Evolutionary conservation across 1,139 yeast species (phyloP).

Genomic region (Kodamaea anthophila): DNA sequence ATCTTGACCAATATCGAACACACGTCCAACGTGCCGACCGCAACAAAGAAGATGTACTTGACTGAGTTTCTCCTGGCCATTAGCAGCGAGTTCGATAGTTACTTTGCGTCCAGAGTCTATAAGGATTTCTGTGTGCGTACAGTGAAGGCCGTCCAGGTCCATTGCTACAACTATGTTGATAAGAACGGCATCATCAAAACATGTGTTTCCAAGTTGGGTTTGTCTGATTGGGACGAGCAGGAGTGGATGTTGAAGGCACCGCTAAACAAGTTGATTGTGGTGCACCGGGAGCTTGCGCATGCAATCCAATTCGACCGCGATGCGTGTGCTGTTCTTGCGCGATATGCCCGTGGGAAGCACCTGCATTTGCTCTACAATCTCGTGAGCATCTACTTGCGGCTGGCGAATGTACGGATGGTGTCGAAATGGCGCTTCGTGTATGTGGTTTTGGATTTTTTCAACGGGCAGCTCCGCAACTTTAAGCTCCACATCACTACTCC

Average conservation of each 20-base stretch:
- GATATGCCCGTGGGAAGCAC: slow-evolving; percentile 19
- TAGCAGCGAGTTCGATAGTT: slow-evolving; percentile 23
- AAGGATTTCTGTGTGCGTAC: slow-evolving; percentile 26
- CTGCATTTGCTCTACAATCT: slow-evolving; percentile 25
- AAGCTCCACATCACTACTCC: slow-evolving; percentile 16
- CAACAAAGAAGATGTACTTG: slow-evolving; percentile 15
- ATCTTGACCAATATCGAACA: slow-evolving; percentile 18
- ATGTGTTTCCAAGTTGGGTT: slow-evolving; percentile 27
- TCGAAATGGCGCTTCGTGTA: slow-evolving; percentile 28
- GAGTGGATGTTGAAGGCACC: slow-evolving; percentile 22
- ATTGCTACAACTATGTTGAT: slow-evolving; percentile 14
- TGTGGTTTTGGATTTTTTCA: slow-evolving; percentile 19
- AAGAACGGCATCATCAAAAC: slow-evolving; percentile 14
- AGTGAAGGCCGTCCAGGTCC: slow-evolving; percentile 20
- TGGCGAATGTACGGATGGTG: slow-evolving; percentile 14
- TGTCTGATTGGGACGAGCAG: slow-evolving; percentile 20
- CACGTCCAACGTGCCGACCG: slow-evolving; percentile 9
- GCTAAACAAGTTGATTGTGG: slow-evolving; percentile 17
- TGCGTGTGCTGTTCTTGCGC: slow-evolving; percentile 15
- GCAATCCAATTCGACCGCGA: slow-evolving; percentile 20
- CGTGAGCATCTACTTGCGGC: slow-evolving; percentile 24
- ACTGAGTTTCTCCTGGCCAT: slow-evolving; percentile 21
- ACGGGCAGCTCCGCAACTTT: slow-evolving; percentile 12
- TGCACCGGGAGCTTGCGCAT: slow-evolving; percentile 25
- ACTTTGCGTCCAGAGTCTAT: slow-evolving; percentile 19